Evolutionary conservation across 2,329 filamentous ascomycete genomes (phyloP).

Genomic region (Aspergillus viridinutans): DNA sequence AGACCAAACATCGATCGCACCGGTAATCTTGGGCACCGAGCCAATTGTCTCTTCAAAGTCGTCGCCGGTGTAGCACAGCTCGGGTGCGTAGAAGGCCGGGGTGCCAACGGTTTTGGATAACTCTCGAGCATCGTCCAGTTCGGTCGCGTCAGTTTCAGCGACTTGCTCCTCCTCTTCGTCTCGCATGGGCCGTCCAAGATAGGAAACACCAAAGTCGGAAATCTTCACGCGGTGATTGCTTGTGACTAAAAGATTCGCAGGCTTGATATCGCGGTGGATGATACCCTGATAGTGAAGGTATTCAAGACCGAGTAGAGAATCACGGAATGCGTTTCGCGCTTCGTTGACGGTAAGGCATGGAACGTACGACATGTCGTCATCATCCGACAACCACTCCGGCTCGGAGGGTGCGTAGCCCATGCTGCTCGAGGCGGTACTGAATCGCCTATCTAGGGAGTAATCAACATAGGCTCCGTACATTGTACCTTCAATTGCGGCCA

Average conservation of each 20-base stretch:
- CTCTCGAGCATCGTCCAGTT: conserved; percentile 89
- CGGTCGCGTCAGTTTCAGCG: conserved; percentile 77
- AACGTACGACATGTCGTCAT: conserved; percentile 88
- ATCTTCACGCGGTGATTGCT: conserved; percentile 87
- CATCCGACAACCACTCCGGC: conserved; percentile 44
- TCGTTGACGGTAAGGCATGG: conserved; percentile 85
- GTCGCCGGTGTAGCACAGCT: conserved; percentile 84
- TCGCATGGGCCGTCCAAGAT: conserved; percentile 82
- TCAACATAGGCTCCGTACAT: conserved; percentile 72
- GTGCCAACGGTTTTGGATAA: conserved; percentile 98
- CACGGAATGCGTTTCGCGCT: conserved; percentile 79
- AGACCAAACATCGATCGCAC: conserved; percentile 96
- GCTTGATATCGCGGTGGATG: conserved; percentile 80
- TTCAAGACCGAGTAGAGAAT: conserved; percentile 88
- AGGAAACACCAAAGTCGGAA: conserved; percentile 97
- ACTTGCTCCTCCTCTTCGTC: conserved; percentile 75
- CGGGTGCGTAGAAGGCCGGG: conserved; percentile 94
- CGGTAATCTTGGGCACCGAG: conserved; percentile 67
- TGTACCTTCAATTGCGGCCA: conserved; percentile 65
- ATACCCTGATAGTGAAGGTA: conserved; percentile 88
- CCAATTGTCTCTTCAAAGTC: conserved; percentile 55
- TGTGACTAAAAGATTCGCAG: conserved; percentile 86
- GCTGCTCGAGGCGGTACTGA: conserved; percentile 72
- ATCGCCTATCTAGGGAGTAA: conserved; percentile 61
- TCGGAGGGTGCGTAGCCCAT: conserved; percentile 43